Base-by-base conservation (phyloP, 78 protist species). In the Pigoraptor vietnamica region DNA sequence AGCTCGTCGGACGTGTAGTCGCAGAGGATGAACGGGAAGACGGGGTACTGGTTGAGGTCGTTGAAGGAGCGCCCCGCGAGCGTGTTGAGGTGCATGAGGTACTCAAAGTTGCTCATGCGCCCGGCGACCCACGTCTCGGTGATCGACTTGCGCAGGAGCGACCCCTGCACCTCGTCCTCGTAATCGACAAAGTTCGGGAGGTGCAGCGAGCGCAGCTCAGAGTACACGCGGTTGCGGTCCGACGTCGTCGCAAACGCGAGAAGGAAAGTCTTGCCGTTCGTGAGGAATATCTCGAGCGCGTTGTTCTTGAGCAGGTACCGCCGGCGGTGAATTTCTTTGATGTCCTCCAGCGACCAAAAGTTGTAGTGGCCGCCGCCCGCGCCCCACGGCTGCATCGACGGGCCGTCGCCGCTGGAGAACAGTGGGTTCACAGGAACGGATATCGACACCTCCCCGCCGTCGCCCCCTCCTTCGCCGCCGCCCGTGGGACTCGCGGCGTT, bases 31-130 rank as follows among this genome's bases (percentile, higher is more conserved):
- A 95, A 97, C 34, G 98, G 98, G 32, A 96, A 92, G 29, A 97
- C 95, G 0, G 99, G 99, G 88, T 98, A 98, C 93, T 98, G 99
- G 24, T 93, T 95, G 29, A 98, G 96, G 91, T 98, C 99, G 90
- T 96, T 96, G 94, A 92, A 95, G 25, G 99, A 92, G 37, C 99
- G 95, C 33, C 99, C 99, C 0, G 99, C 97, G 14, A 97, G 86
- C 36, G 95, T 95, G 95, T 98, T 98, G 89, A 98, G 90, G 67
- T 90, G 95, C 98, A 97, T 94, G 6, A 98, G 94, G 87, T 97
- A 98, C 56, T 98, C 98, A 79, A 97, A 96, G 94, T 97, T 97
- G 87, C 93, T 83, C 82, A 98, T 88, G 87, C 88, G 25, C 36
- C 98, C 97, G 24, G 55, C 37, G 38, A 34, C 90, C 99, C 99